phyloP scores from a whole-genome alignment of 2,329 filamentous ascomycete genomes.

The Xylariaceae sp. region DNA sequence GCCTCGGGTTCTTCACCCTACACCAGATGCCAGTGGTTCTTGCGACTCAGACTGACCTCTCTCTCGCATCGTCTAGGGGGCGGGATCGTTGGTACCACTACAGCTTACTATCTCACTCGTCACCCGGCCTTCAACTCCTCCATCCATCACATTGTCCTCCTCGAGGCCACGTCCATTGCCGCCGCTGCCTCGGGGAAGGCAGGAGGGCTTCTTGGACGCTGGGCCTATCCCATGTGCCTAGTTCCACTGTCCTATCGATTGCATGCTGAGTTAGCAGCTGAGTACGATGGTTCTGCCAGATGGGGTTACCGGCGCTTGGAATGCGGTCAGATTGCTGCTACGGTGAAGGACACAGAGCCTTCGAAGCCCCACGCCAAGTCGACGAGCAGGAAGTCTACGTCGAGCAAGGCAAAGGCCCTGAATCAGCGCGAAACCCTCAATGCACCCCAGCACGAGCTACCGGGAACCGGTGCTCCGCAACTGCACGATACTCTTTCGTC shows the following conservation, averaged over 20 bases:
- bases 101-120: slow-evolving; percentile 84
- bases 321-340: slow-evolving; percentile 56
- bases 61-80: slow-evolving; percentile 53
- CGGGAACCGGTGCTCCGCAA: not conserved
- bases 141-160: slow-evolving; percentile 72
- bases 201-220: slow-evolving; percentile 80
- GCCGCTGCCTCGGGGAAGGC: slow-evolving; percentile 94
- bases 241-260: slow-evolving; percentile 81
- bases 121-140: slow-evolving; percentile 74
- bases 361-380: slow-evolving; percentile 19
- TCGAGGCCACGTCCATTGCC: slow-evolving; percentile 81
- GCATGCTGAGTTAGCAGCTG: slow-evolving; percentile 76
- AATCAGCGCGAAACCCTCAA: slow-evolving; percentile 28
- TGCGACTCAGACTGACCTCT: slow-evolving; percentile 11
- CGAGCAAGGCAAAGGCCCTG: slow-evolving; percentile 24
- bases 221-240: slow-evolving; percentile 82
- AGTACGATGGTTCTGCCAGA: slow-evolving; percentile 68
- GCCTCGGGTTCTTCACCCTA: not conserved
- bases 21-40: not conserved
- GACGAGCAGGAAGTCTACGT: slow-evolving; percentile 27
- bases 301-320: slow-evolving; percentile 84
- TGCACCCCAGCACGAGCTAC: not conserved
- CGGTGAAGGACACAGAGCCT: slow-evolving; percentile 28
- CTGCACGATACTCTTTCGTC: not conserved
- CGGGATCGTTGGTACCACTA: slow-evolving; percentile 87